Percentiles rank a stretch among this genome's conserved stretches.
Evolutionary conservation across 176 grass and related monocot genomes (phyloP).

Genomic region (Aegilops longissima): DNA sequence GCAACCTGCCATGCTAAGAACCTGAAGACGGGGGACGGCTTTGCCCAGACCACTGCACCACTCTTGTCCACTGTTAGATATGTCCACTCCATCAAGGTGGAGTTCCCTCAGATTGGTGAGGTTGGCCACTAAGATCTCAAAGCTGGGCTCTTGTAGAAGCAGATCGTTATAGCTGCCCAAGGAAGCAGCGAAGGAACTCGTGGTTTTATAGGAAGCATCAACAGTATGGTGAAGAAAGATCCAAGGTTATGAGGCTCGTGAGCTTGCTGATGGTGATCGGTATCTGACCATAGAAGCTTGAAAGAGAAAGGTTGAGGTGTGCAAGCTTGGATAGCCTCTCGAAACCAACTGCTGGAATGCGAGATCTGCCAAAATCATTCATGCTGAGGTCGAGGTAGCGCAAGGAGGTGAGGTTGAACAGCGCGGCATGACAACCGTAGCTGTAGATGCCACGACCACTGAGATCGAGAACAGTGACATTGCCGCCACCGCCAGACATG

Average conservation of each 20-base stretch:
- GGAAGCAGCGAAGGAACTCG: not conserved
- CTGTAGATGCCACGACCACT: not conserved
- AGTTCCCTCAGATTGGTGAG: slow-evolving; percentile 23
- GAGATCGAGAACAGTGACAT: not conserved
- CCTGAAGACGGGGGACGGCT: slow-evolving; percentile 11
- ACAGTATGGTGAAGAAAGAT: slow-evolving; percentile 11
- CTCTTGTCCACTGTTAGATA: not conserved
- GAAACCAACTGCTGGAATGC: slow-evolving; percentile 19
- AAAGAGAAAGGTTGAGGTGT: slow-evolving; percentile 48
- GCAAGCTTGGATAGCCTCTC: slow-evolving; percentile 34
- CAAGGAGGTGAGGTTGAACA: not conserved
- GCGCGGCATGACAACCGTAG: not conserved
- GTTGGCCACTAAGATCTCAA: slow-evolving; percentile 20
- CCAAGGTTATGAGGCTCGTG: slow-evolving; percentile 33
- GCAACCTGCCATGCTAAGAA: slow-evolving; percentile 30
- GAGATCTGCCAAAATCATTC: not conserved
- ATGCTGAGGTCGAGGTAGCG: not conserved
- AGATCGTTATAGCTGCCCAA: not conserved
- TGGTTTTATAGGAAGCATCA: not conserved
- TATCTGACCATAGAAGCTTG: slow-evolving; percentile 41
- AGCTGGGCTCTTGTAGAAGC: not conserved
- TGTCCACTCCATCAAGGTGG: not conserved
- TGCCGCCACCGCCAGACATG: not conserved
- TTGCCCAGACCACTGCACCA: not conserved
- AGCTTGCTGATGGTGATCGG: slow-evolving; percentile 38